Base-by-base conservation (phyloP, 768 basidiomycete species). In the Boletus rex-veris region DNA sequence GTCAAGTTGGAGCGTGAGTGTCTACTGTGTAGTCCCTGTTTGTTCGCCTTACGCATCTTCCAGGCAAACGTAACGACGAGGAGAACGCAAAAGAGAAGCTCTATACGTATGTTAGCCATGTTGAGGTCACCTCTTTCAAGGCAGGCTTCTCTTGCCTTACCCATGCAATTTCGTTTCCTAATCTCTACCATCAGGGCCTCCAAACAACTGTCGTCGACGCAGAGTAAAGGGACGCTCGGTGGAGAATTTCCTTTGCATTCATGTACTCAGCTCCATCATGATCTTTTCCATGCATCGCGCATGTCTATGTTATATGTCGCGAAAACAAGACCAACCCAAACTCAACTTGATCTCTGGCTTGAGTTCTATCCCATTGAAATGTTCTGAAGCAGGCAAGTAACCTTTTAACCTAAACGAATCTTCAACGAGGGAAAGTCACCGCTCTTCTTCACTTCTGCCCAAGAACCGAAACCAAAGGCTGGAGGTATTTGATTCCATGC, bases 71-170 rank as follows among this genome's bases (percentile, higher is more conserved):
- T 67, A 98, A 98, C 74, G 96, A 99, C 75, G 95, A 98, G 64
- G 96, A 99, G 80, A 89, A 87, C 65, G 96, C 97, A 54, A 97
- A 95, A 79, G 95, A 96, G 81, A 97, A 95, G 79, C 87, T 97
- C 52, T 98, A 77, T 81, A 95, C 91, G 30, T 92, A 93, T 71
- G 94, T 90, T 59, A 83, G 83, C 54, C 82, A 90, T 69, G 86
- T 97, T 52, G 78, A 84, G 43, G 90, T 92, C 42, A 65, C 73
- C 8, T 75, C 85, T 42, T 93, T 92, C 87, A 95, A 96, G 87
- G 94, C 87, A 53, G 55, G 85, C 68, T 31, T 41, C 19, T 31
- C 35, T 7, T 45, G 2, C 12, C 28, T 11, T 53, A n/a, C 31
- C 14, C 26, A 8, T 48, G 5, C 7, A 28, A 28, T 18, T 19